A percentile compares a stretch with the other conserved stretches of the same genome.
Evolutionary conservation across 176 grass and related monocot species (phyloP).

Genomic region (Echinochloa phyllopogon): DNA sequence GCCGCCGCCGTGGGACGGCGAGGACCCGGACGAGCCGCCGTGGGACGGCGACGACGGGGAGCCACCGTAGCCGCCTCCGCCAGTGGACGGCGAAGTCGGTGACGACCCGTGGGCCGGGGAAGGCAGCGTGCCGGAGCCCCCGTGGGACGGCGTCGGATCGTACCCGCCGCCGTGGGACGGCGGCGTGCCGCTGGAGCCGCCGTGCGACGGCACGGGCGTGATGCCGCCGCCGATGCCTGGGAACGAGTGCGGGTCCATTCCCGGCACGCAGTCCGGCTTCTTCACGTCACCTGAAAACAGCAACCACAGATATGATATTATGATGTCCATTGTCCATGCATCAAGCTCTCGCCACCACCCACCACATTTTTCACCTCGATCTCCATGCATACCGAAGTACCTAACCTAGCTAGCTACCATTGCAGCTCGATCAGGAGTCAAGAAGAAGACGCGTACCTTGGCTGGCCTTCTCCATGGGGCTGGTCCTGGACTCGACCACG

Average conservation of each 20-base stretch:
- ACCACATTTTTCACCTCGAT: not conserved
- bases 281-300: slow-evolving; percentile 38
- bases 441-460: slow-evolving; percentile 30
- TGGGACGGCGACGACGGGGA: not conserved
- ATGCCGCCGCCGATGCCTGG: slow-evolving; percentile 41
- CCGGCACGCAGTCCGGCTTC: slow-evolving; percentile 69
- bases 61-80: slow-evolving; percentile 7
- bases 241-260: slow-evolving; percentile 39
- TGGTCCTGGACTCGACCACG: slow-evolving; percentile 29
- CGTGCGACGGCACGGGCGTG: slow-evolving; percentile 40
- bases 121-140: not conserved
- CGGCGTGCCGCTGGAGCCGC: not conserved
- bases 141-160: not conserved
- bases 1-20: not conserved
- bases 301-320: not conserved
- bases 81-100: slow-evolving; percentile 16
- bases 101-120: slow-evolving; percentile 10
- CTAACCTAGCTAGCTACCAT: not conserved
- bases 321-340: not conserved
- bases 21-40: not conserved
- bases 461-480: slow-evolving; percentile 27
- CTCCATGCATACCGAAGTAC: too few relatives aligned
- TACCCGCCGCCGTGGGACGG: slow-evolving; percentile 21
- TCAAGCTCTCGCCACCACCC: not conserved
- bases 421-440: not conserved